phyloP scores from a whole-genome alignment of 768 basidiomycete genomes.

The Kockovaella imperatae region DNA sequence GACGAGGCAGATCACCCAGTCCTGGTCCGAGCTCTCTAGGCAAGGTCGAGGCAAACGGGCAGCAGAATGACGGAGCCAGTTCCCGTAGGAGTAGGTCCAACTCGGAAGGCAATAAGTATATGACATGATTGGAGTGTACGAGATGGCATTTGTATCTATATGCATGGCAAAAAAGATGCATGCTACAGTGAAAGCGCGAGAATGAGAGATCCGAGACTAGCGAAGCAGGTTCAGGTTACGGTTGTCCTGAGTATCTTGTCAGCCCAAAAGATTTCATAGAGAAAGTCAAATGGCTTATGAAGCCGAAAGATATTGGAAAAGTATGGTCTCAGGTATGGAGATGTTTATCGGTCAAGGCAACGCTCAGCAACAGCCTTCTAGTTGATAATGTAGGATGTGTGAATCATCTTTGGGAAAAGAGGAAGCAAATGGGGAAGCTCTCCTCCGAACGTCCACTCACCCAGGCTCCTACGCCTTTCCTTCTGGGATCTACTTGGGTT shows the following conservation, averaged over 20 bases:
- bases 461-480: too few relatives aligned
- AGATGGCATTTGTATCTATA: too few relatives aligned
- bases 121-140: too few relatives aligned
- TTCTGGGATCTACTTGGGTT: too few relatives aligned
- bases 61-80: slow-evolving; percentile 1
- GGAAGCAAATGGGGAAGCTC: too few relatives aligned
- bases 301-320: not conserved
- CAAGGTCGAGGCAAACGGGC: not conserved
- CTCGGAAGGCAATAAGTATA: too few relatives aligned
- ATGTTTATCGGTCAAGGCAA: slow-evolving; percentile 1
- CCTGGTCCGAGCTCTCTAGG: slow-evolving; percentile 6
- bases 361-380: slow-evolving; percentile 7
- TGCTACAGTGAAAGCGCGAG: not conserved
- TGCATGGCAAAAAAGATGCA: too few relatives aligned
- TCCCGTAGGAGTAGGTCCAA: too few relatives aligned
- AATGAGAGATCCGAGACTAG: too few relatives aligned
- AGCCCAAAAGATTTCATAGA: not conserved
- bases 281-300: not conserved
- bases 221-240: too few relatives aligned
- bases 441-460: too few relatives aligned
- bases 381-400: not conserved
- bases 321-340: not conserved
- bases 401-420: not conserved
- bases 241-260: too few relatives aligned
- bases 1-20: slow-evolving; percentile 12